Evolutionary conservation across 176 grass and related monocot species (phyloP).

Genomic region (Elaeis guineensis): DNA sequence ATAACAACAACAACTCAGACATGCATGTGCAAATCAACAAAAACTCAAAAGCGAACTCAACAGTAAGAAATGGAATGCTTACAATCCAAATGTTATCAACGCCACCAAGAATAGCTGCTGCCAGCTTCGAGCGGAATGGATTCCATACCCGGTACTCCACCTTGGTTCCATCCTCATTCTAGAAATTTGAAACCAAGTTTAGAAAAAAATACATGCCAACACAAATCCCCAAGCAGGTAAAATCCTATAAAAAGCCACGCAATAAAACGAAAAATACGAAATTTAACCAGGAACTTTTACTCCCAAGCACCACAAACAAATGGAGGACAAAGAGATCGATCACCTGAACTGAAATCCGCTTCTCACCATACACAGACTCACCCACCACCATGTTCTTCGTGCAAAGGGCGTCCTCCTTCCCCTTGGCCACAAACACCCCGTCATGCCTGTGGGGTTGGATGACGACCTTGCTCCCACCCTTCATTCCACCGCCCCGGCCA

Average conservation of each 20-base stretch:
- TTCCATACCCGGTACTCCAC: constrained; percentile 87
- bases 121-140: constrained; percentile 82
- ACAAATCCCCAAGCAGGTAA: too few species aligned
- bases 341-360: constrained; percentile 76
- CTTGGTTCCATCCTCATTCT: constrained; percentile 72
- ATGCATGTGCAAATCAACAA: too few species aligned
- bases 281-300: too few species aligned
- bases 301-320: too few species aligned
- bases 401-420: constrained; percentile 92
- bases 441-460: constrained; percentile 69
- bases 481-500: constrained; percentile 52
- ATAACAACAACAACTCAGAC: too few species aligned
- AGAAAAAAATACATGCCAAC: too few species aligned
- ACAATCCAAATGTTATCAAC: constrained; percentile 88
- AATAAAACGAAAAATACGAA: too few species aligned
- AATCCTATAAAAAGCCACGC: too few species aligned
- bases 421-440: constrained; percentile 79
- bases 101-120: constrained; percentile 72
- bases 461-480: constrained; percentile 68
- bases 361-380: constrained; percentile 83
- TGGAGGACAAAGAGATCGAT: too few species aligned
- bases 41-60: neutral
- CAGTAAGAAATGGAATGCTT: constrained; percentile 4
- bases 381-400: constrained; percentile 81
- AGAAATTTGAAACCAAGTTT: neutral